Conservation (phyloP, 2,329 filamentous ascomycete species). For the Biscogniauxia marginata region DNA sequence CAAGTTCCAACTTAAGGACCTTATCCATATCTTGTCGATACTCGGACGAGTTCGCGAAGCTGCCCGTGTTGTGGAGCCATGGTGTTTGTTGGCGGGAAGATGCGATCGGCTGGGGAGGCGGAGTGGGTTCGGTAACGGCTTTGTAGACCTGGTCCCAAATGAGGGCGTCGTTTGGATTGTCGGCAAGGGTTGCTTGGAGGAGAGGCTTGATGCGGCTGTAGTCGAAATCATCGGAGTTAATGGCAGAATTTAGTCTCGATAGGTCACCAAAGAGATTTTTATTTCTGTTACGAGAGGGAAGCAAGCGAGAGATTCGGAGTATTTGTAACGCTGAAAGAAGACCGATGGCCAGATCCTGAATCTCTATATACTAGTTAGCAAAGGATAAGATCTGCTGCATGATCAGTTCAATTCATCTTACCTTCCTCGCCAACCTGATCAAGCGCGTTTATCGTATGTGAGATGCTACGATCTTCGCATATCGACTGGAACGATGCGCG, state of each 20-base stretch:
- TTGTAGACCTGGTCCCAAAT: constrained; percentile 39
- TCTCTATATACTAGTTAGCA: no score
- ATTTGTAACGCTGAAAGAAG: no score
- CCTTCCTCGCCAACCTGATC: no score
- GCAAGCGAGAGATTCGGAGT: no score
- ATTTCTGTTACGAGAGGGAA: no score
- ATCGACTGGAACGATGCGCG: no score
- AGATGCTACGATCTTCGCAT: no score
- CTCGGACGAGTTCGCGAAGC: constrained; percentile 39
- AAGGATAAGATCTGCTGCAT: no score
- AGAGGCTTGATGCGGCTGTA: constrained; percentile 33
- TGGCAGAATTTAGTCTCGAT: constrained; percentile 17
- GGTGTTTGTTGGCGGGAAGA: constrained; percentile 30
- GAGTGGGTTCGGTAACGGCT: constrained; percentile 37
- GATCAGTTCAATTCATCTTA: no score
- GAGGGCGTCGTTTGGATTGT: constrained; percentile 24
- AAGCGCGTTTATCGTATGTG: no score
- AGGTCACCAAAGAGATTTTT: no score
- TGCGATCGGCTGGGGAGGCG: constrained; percentile 25
- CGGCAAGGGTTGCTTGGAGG: constrained; percentile 28
- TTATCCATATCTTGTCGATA: constrained; percentile 32
- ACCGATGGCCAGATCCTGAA: no score
- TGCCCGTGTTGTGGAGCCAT: constrained; percentile 30
- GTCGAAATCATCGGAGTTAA: constrained; percentile 16
- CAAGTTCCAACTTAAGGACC: constrained; percentile 36